Evolutionary conservation across 2,329 filamentous ascomycete species (phyloP).

Genomic region (Beauveria sp.): DNA sequence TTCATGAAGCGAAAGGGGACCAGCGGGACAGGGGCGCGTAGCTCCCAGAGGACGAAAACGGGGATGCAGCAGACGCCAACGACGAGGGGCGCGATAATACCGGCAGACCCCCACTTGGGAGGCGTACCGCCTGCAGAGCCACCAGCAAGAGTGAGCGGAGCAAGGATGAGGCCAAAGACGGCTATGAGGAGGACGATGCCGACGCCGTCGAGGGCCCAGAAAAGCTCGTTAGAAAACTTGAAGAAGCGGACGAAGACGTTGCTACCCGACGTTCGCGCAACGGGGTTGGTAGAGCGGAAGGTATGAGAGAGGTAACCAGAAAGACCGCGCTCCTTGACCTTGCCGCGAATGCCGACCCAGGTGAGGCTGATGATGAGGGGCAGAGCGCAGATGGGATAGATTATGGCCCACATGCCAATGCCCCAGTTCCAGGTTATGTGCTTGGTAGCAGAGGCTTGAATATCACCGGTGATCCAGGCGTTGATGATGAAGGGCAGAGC

Average conservation of each 20-base stretch:
- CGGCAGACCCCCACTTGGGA: conserved; percentile 29
- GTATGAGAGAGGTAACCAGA: conserved; percentile 30
- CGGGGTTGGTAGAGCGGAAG: conserved; percentile 23
- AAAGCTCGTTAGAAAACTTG: conserved; percentile 29
- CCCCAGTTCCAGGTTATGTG: conserved; percentile 53
- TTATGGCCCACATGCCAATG: conserved; percentile 57
- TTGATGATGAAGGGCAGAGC: conserved; percentile 54
- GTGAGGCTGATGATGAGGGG: conserved; percentile 47
- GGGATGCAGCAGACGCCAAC: conserved; percentile 40
- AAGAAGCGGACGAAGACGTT: neutral
- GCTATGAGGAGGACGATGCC: conserved; percentile 39
- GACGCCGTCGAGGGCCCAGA: conserved; percentile 38
- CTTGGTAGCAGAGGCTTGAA: conserved; percentile 40
- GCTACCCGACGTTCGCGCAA: neutral
- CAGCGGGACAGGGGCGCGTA: conserved; percentile 43
- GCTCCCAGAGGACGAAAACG: conserved; percentile 42
- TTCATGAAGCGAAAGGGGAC: conserved; percentile 54
- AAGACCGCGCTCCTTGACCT: conserved; percentile 33
- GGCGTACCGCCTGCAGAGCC: conserved; percentile 21
- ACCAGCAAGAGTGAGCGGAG: conserved; percentile 38
- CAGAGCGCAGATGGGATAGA: conserved; percentile 50
- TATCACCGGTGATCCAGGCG: conserved; percentile 56
- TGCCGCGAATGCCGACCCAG: conserved; percentile 44
- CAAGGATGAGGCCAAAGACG: conserved; percentile 37
- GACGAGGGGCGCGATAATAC: conserved; percentile 37